A percentile compares a stretch with the other conserved stretches of the same genome.
These are phyloP conservation scores for Mycena metata DNA, from an alignment of 768 basidiomycete species.

Conservation along the genomic window DNA sequence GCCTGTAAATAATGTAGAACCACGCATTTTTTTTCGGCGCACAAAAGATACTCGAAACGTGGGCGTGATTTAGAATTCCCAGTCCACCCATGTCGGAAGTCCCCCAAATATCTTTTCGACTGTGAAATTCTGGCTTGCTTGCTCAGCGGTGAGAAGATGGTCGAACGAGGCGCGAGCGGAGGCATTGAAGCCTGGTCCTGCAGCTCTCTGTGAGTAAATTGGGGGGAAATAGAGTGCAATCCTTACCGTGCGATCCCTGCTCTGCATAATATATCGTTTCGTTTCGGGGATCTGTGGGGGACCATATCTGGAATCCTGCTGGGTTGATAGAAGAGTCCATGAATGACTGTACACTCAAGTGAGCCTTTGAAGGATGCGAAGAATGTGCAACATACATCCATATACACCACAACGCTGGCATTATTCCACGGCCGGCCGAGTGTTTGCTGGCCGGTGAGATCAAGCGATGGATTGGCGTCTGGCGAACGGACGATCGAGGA, in stretches of 20 bases:
- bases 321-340: conserved; percentile 59
- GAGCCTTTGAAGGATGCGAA: not conserved
- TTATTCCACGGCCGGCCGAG: conserved; percentile 57
- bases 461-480: conserved; percentile 32
- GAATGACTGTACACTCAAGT: conserved; percentile 20
- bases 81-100: conserved; percentile 56
- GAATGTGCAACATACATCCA: conserved; percentile 26
- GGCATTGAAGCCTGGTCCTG: conserved; percentile 55
- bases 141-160: conserved; percentile 47
- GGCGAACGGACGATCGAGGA: conserved; percentile 51
- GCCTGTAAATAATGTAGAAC: conserved; percentile 22
- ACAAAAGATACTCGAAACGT: no score
- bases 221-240: not conserved
- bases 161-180: conserved; percentile 48
- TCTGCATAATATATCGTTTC: conserved; percentile 56
- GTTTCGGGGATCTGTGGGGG: conserved; percentile 33
- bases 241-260: conserved; percentile 51
- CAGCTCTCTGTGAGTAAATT: not conserved
- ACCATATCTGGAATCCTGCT: conserved; percentile 43
- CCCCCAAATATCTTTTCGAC: conserved; percentile 54
- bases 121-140: conserved; percentile 45
- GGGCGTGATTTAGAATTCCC: conserved; percentile 4
- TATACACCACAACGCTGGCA: conserved; percentile 34
- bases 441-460: conserved; percentile 35
- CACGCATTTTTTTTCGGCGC: not conserved